Percentiles rank a stretch among this genome's conserved stretches.
These are phyloP conservation scores for Blastobotrys malaysiensis DNA, from an alignment of 1,139 yeast species.

Conservation along the genomic window DNA sequence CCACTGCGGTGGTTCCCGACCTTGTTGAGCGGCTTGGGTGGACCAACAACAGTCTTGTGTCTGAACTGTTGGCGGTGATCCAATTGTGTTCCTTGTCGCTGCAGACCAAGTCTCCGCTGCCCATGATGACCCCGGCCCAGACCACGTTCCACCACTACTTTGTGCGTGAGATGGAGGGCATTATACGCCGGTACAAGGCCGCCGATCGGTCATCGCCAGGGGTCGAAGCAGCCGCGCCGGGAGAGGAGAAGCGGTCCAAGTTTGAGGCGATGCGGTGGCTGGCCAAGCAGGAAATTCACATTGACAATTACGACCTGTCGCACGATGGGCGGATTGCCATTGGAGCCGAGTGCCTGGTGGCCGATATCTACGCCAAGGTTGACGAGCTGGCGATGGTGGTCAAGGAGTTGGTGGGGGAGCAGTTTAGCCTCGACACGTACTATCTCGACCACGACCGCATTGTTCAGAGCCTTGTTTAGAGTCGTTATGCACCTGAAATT, in stretches of 20 bases:
- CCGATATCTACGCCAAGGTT: constrained; percentile 25
- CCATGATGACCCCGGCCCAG: constrained; percentile 29
- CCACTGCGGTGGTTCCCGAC: constrained; percentile 17
- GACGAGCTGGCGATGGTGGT: constrained; percentile 26
- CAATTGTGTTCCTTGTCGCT: constrained; percentile 28
- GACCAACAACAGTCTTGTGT: constrained; percentile 23
- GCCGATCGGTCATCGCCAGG: not conserved
- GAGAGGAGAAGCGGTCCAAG: not conserved
- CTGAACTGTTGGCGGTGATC: constrained; percentile 27
- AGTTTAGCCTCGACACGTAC: constrained; percentile 21
- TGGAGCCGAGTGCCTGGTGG: constrained; percentile 23
- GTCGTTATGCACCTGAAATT: not conserved
- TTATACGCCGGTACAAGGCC: not conserved
- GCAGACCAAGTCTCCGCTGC: constrained; percentile 25
- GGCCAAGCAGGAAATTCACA: not conserved
- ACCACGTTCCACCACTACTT: constrained; percentile 18
- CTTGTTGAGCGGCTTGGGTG: constrained; percentile 24
- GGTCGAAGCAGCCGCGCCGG: constrained; percentile 9
- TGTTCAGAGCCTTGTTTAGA: not conserved
- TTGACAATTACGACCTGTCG: constrained; percentile 10
- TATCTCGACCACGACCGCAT: constrained; percentile 2
- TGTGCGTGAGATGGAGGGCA: constrained; percentile 10
- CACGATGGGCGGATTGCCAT: constrained; percentile 24
- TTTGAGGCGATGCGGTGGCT: not conserved
- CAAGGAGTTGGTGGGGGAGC: constrained; percentile 31